These are phyloP conservation scores for Linum lewisii DNA, from an alignment of 345 rosid species.

Conservation along the genomic window DNA sequence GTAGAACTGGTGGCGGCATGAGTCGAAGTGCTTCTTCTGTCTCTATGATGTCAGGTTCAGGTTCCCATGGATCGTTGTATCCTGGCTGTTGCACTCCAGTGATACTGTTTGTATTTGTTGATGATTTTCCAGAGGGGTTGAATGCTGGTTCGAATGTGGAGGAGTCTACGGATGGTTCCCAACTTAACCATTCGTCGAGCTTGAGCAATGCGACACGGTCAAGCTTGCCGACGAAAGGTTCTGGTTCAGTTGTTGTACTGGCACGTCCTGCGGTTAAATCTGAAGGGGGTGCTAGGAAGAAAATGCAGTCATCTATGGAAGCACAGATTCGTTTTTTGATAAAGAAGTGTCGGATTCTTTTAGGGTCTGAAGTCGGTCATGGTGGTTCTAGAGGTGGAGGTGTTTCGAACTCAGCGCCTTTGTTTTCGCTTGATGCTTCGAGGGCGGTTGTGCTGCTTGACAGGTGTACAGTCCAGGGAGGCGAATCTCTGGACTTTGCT, in stretches of 20 bases:
- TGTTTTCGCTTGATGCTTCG: conserved; percentile 72
- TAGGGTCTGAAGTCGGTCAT: conserved; percentile 46
- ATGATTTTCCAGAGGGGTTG: conserved; percentile 48
- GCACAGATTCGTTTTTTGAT: conserved; percentile 69
- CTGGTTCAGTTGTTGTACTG: conserved; percentile 68
- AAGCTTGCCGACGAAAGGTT: conserved; percentile 40
- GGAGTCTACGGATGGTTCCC: conserved; percentile 37
- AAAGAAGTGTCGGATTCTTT: conserved; percentile 64
- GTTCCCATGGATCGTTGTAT: conserved; percentile 49
- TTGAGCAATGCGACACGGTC: conserved; percentile 42
- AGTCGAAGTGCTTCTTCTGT: conserved; percentile 47
- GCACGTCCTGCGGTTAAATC: conserved; percentile 68
- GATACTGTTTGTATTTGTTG: conserved; percentile 56
- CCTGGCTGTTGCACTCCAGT: conserved; percentile 86
- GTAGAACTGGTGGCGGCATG: conserved; percentile 39
- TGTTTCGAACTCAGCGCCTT: conserved; percentile 46
- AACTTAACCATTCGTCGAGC: conserved; percentile 30
- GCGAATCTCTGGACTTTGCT: conserved; percentile 65
- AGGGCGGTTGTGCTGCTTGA: conserved; percentile 65
- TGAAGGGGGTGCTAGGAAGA: conserved; percentile 66
- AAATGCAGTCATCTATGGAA: conserved; percentile 68
- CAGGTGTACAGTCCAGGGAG: conserved; percentile 31
- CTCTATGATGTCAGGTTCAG: conserved; percentile 67
- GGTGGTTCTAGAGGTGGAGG: conserved; percentile 52
- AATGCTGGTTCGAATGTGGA: conserved; percentile 30